Evolutionary conservation across 1,139 yeast species (phyloP).

Genomic region (Taphrina deformans): DNA sequence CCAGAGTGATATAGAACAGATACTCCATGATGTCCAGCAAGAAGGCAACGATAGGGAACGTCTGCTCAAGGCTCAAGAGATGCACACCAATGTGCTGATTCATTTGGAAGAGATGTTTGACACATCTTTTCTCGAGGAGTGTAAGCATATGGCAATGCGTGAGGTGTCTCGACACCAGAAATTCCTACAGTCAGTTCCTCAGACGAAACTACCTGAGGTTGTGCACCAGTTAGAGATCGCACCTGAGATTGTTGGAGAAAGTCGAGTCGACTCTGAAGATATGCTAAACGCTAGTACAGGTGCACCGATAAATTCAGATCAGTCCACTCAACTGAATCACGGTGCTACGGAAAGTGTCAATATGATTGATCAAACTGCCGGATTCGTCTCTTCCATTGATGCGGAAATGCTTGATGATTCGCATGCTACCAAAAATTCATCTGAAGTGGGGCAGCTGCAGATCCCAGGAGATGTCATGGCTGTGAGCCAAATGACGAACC

Average conservation of each 20-base stretch:
- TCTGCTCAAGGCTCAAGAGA: constrained; percentile 67
- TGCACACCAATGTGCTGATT: constrained; percentile 95
- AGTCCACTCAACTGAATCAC: neutral
- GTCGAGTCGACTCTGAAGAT: neutral
- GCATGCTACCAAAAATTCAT: neutral
- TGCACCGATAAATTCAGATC: neutral
- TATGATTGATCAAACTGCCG: neutral
- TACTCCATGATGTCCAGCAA: constrained; percentile 72
- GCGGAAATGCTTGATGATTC: neutral
- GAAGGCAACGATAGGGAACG: constrained; percentile 60
- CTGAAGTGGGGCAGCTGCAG: too few species aligned
- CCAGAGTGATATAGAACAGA: constrained; percentile 77
- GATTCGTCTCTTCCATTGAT: too few species aligned
- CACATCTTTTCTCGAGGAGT: constrained; percentile 64
- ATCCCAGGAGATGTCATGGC: neutral
- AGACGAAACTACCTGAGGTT: neutral
- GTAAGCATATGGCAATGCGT: constrained; percentile 70
- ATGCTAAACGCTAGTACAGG: neutral
- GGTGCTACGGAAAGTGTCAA: too few species aligned
- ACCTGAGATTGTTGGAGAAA: neutral
- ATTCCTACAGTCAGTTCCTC: neutral
- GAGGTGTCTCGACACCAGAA: constrained; percentile 59
- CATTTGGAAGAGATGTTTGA: constrained; percentile 85
- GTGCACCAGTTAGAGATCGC: neutral
- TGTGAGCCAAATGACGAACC: neutral